Base-by-base conservation (phyloP, 495 filamentous ascomycete species). In the Astrocystis sublimbata region DNA sequence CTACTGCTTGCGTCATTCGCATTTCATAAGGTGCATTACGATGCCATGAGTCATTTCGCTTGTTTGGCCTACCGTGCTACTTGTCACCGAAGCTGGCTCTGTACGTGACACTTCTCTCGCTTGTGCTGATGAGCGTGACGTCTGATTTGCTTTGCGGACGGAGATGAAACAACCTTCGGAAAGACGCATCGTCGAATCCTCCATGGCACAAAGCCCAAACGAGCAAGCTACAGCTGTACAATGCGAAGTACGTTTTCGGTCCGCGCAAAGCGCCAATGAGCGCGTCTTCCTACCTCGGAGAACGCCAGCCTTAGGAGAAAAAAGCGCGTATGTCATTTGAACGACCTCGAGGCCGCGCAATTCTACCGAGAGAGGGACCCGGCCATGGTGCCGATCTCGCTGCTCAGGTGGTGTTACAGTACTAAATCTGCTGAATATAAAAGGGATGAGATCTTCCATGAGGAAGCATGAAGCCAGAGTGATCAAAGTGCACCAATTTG, bases 291-390 rank as follows among this genome's bases (percentile, higher is more conserved):
- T n/a, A 36, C 57, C 43, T 49, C 15, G 13, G 31, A 47, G 17
- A n/a, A 35, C 40, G 33, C 17, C 17, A 40, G 15, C 35, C 30
- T 5, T 15, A 0, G 19, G 17, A 19, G 6, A 12, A 31, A 12
- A 31, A 38, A 13, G 6, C 6, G 24, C 3, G 6, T 38, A 54
- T 61, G 59, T 61, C 49, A 61, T 61, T n/a, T 61, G 50, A 49
- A 61, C 59, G 30, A 61, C 59, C 40, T 6, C 30, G 15, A 45
- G 41, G 59, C 49, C 59, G 35, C 59, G 59, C 43, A 61, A 61
- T 61, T 26, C 26, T 13, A 38, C 38, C 7, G 17, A n/a, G 15
- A 4, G 30, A 6, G 21, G 46, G 4, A 24, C 17, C 35, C 19
- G 23, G 19, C 6, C 33, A 12, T 42, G 3, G 19, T 10, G n/a